A percentile compares a stretch with the other conserved stretches of the same genome.
Evolutionary conservation across 768 basidiomycete genomes (phyloP).

Genomic region (Agaricus sinodeliciosus): DNA sequence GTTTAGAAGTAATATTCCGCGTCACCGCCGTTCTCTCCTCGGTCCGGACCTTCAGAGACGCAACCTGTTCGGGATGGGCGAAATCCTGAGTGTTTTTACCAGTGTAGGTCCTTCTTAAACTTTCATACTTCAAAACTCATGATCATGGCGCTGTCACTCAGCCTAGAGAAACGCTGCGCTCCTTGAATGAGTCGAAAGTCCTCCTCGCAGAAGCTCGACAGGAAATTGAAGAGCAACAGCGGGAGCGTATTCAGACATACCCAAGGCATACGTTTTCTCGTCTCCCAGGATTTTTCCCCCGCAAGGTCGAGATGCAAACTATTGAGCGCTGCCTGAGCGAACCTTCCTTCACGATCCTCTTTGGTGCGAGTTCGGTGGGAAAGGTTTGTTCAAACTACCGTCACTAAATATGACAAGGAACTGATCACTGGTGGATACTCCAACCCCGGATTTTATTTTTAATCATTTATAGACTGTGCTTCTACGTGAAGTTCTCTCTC

Average conservation of each 20-base stretch:
- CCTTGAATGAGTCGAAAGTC: constrained; percentile 69
- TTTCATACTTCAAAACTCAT: background rate
- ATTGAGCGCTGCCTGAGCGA: constrained; percentile 63
- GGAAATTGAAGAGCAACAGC: constrained; percentile 58
- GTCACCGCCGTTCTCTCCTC: constrained; percentile 52
- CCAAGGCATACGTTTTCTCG: constrained; percentile 75
- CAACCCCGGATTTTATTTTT: background rate
- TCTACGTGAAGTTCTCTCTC: constrained; percentile 68
- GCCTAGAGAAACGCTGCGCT: constrained; percentile 76
- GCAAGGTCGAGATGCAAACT: constrained; percentile 58
- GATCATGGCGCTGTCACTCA: constrained; percentile 18
- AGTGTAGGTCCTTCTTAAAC: constrained; percentile 43
- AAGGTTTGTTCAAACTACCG: constrained; percentile 40
- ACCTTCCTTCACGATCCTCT: constrained; percentile 74
- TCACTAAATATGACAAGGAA: background rate
- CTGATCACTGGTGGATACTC: background rate
- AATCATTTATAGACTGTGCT: constrained; percentile 53
- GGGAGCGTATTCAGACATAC: constrained; percentile 59
- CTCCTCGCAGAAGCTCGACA: constrained; percentile 72
- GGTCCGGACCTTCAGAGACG: constrained; percentile 58
- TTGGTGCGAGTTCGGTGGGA: constrained; percentile 76
- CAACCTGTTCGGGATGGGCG: constrained; percentile 75
- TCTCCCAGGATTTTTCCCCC: constrained; percentile 66
- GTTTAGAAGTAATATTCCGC: constrained; percentile 68
- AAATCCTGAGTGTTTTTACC: constrained; percentile 66